Percentiles rank a stretch among this genome's conserved stretches.
Conservation (phyloP, 2,329 filamentous ascomycete genomes). For the Aspergillus tamarii region DNA sequence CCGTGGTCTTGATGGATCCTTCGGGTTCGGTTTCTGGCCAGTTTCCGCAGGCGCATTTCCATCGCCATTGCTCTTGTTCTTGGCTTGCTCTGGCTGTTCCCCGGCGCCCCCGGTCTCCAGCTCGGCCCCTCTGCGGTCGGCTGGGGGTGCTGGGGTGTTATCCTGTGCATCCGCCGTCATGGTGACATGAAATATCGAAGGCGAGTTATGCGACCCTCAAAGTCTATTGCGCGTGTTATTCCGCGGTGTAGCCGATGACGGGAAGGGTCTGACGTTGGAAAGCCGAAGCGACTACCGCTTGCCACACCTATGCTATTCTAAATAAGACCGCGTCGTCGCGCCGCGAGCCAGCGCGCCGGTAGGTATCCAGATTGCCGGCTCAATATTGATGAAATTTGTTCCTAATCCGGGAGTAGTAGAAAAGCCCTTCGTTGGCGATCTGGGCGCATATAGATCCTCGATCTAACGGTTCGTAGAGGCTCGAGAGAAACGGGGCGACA, state of each 20-base stretch:
- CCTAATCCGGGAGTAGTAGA: slow-evolving; percentile 17
- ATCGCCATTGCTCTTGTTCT: slow-evolving; percentile 50
- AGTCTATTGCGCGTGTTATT: background rate
- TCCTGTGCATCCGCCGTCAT: slow-evolving; percentile 38
- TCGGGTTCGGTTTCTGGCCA: slow-evolving; percentile 69
- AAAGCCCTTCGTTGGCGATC: slow-evolving; percentile 12
- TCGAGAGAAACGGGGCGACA: slow-evolving; percentile 5
- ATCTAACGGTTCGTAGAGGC: slow-evolving; percentile 2
- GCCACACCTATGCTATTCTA: slow-evolving; percentile 10
- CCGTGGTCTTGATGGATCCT: slow-evolving; percentile 85
- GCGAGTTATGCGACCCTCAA: background rate
- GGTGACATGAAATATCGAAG: slow-evolving; percentile 29
- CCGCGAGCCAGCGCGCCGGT: slow-evolving; percentile 14
- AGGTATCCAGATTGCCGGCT: slow-evolving; percentile 21
- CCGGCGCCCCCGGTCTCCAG: slow-evolving; percentile 41
- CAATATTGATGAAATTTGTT: background rate
- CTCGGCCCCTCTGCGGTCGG: slow-evolving; percentile 42
- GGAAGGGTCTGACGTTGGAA: background rate
- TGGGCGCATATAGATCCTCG: slow-evolving; percentile 24
- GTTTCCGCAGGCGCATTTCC: slow-evolving; percentile 60
- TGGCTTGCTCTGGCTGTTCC: slow-evolving; percentile 40
- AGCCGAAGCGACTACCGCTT: slow-evolving; percentile 8
- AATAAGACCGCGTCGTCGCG: slow-evolving; percentile 17
- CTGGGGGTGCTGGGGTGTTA: slow-evolving; percentile 40
- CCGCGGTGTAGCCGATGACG: background rate